These are phyloP conservation scores for Neltuma alba DNA, from an alignment of 306 rosid genomes.

Conservation along the genomic window DNA sequence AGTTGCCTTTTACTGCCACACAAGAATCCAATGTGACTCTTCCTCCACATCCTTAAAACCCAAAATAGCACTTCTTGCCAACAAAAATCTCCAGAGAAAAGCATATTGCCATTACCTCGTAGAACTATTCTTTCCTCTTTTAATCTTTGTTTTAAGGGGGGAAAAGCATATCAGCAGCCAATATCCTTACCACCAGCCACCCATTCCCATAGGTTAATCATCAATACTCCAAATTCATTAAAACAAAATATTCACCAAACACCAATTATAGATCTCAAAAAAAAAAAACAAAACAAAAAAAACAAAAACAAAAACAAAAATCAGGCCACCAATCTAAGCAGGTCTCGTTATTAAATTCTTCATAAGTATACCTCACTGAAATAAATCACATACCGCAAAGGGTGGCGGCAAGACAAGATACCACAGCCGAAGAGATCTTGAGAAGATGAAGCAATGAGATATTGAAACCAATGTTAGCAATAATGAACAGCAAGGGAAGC, in stretches of 20 bases:
- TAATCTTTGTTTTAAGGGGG: background rate
- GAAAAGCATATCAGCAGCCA: background rate
- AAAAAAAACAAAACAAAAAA: too few species aligned
- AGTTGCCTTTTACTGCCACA: slow-evolving; percentile 6
- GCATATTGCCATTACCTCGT: background rate
- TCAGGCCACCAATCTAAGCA: background rate
- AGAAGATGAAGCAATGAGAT: slow-evolving; percentile 85
- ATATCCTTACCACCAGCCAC: background rate
- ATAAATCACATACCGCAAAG: slow-evolving; percentile 68
- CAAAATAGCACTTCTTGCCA: background rate
- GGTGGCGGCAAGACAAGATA: slow-evolving; percentile 87
- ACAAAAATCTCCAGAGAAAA: background rate
- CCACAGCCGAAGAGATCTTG: slow-evolving; percentile 90
- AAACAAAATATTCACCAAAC: slow-evolving; percentile 22
- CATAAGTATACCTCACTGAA: slow-evolving; percentile 3
- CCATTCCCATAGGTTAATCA: slow-evolving; percentile 2
- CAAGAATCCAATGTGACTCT: background rate
- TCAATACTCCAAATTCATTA: slow-evolving; percentile 9
- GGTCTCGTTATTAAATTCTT: background rate
- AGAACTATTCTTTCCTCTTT: background rate
- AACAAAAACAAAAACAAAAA: background rate
- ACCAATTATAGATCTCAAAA: background rate
- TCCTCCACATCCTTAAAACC: background rate
- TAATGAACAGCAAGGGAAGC: slow-evolving; percentile 49
- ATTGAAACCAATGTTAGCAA: slow-evolving; percentile 61